Base-by-base conservation (phyloP, 2,329 filamentous ascomycete genomes). In the Cladosporium austrohemisphaericum region DNA sequence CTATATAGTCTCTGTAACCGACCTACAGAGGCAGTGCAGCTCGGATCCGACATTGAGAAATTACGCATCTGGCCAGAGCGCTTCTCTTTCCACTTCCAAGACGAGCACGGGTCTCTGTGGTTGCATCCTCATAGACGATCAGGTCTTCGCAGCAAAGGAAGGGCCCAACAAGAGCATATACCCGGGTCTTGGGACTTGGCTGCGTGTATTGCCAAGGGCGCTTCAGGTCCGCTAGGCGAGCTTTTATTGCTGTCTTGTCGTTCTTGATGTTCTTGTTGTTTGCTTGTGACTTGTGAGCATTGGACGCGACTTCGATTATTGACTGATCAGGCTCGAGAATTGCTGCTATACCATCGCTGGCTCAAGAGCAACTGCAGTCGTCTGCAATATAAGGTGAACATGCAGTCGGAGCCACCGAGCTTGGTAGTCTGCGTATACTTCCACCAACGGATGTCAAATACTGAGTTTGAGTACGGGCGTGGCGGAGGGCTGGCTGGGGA, bases 101-200 rank as follows among this genome's bases (percentile, higher is more conserved):
- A 36, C 23, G 32, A 8, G 32, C 23, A 36, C 31, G 22, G n/a
- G 22, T 46, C 43, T 46, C 22, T 31, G 33, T 36, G 18, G 23
- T 33, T n/a, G 43, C 22, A 18, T 37, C 43, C 37, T 46, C 41
- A 45, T 26, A 19, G 31, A 19, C 16, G 38, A 41, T 28, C 23
- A 41, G 26, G 26, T 28, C 38, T 19, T 31, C 38, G 31, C 41
- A 23, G 41, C 41, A 20, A 33, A 25, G 20, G 13, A 14, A 14
- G 23, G 28, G 41, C 41, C 41, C 41, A 45, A 45, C 41, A 13
- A 19, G 41, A 25, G 23, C 41, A 35, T 35, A 16, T n/a, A 22
- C 20, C 31, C 29, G 22, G 5, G 41, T 33, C 41, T 45, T 45
- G 41, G 41, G 29, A 35, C 41, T 45, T 45, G 41, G 41, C 41